Conservation (phyloP, 2,329 filamentous ascomycete species). For the Epichloe gansuensis region DNA sequence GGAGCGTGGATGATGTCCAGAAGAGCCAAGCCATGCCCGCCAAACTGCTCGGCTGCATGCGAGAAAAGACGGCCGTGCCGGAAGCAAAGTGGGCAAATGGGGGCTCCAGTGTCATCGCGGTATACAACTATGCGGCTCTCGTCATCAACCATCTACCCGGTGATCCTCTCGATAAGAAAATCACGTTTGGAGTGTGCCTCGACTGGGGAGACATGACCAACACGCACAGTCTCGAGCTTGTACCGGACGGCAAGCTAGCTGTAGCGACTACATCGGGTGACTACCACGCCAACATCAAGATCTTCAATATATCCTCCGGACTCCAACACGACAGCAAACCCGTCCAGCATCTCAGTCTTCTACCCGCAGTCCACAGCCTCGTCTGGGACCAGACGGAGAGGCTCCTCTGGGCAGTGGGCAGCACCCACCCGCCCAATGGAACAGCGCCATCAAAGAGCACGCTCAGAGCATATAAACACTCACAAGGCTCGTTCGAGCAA, state of each 20-base stretch:
- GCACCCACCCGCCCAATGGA: neutral
- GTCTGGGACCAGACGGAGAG: neutral
- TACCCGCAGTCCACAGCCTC: neutral
- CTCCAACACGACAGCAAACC: neutral
- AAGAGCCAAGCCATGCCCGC: neutral
- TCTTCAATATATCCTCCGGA: neutral
- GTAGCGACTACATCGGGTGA: neutral
- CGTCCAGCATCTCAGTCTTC: neutral
- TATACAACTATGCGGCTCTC: neutral
- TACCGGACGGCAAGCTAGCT: neutral
- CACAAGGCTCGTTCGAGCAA: neutral
- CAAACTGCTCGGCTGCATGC: neutral
- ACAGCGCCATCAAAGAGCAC: neutral
- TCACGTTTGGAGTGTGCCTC: slow-evolving; percentile 2
- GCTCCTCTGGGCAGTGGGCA: slow-evolving; percentile 1
- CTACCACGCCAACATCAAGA: neutral
- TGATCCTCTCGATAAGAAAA: neutral
- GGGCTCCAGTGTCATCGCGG: neutral
- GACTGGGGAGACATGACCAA: neutral
- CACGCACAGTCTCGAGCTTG: slow-evolving; percentile 1
- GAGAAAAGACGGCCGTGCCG: neutral
- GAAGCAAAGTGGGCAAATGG: slow-evolving; percentile 1
- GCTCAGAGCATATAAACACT: slow-evolving; percentile 1
- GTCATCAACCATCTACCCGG: slow-evolving; percentile 3
- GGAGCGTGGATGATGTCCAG: neutral